Evolutionary conservation across 1,284 basidiomycete species (phyloP).

Genomic region (Pulveroboletus sp.): DNA sequence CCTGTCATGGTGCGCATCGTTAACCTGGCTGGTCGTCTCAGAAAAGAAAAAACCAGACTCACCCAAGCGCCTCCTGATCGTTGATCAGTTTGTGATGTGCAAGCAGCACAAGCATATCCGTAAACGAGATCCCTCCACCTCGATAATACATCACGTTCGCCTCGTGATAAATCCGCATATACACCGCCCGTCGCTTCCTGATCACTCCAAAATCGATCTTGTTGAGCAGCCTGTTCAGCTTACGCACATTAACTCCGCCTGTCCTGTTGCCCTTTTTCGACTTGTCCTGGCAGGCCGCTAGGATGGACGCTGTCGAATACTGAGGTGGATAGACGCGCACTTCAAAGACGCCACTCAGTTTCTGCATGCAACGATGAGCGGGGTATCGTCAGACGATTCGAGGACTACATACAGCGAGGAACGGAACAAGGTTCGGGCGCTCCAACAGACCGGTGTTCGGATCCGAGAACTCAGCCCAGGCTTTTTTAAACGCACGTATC

Average conservation of each 20-base stretch:
- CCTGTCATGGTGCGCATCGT: constrained; percentile 43
- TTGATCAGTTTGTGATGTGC: constrained; percentile 93
- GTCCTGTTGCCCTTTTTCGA: constrained; percentile 39
- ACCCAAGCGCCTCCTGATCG: constrained; percentile 87
- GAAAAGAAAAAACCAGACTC: constrained; percentile 31
- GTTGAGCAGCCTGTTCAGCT: constrained; percentile 59
- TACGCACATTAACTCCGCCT: constrained; percentile 63
- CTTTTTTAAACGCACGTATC: constrained; percentile 92
- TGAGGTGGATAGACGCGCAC: constrained; percentile 79
- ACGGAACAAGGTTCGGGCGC: constrained; percentile 70
- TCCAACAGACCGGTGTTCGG: constrained; percentile 80
- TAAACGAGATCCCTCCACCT: constrained; percentile 87
- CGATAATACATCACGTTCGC: constrained; percentile 74
- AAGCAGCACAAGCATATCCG: constrained; percentile 84
- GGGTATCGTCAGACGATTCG: neutral
- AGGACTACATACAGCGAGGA: constrained; percentile 70
- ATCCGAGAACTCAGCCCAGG: constrained; percentile 87
- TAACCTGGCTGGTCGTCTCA: neutral
- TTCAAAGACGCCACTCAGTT: constrained; percentile 81
- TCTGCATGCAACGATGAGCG: constrained; percentile 43
- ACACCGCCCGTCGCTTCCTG: constrained; percentile 66
- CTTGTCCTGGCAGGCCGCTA: constrained; percentile 46
- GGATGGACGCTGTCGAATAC: constrained; percentile 60
- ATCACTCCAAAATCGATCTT: constrained; percentile 67
- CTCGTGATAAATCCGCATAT: constrained; percentile 82